Evolutionary conservation across 768 basidiomycete species (phyloP), one percentile per base, ranked within the genome.

Genomic region (Nidularia pulvinata): DNA sequence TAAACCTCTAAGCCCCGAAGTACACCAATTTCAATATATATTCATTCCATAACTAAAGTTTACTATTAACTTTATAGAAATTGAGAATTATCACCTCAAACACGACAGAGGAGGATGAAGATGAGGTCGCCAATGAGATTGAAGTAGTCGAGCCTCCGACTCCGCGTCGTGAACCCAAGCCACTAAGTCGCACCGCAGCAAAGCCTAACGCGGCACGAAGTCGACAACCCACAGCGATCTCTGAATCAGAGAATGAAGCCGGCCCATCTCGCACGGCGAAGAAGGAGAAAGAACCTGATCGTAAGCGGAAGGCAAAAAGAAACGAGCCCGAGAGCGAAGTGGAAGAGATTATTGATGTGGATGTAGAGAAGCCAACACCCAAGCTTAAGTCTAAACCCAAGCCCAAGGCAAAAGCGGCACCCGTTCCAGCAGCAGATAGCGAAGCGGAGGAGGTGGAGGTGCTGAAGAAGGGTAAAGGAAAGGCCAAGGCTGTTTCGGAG

Each of bases 401-500:
- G 53, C 44, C 44, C 35, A 65, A 65, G 48, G 55, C 60, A 53
- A 50, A 65, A 58, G 35, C 49, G 33, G n/a, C 53, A 50, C 25
- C 4, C 4, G 25, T 25, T 25, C 4, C 25, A 25, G 25, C 25
- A 25, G 4, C 2, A 25, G 25, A 25, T 25, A 55, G 49, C 50
- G 16, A 47, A 55, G 16, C 16, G 35, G 10, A 35, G 33, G 25
- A 25, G 44, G 46, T 42, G 19, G 56, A 57, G 30, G 34, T 51
- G 32, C 45, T 44, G 30, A 44, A 39, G 25, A 68, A 61, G 30
- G 52, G 59, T 22, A 72, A 69, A 49, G 62, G 61, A 13, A 74
- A 75, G 55, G 65, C 62, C 7, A 74, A 71, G 57, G 60, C 61
- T 0, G 62, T 60, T 53, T 57, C 55, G 10, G 47, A 36, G 7